Evolutionary conservation across 78 protist species (phyloP).

Genomic region (Dictyostelium intermedium): DNA sequence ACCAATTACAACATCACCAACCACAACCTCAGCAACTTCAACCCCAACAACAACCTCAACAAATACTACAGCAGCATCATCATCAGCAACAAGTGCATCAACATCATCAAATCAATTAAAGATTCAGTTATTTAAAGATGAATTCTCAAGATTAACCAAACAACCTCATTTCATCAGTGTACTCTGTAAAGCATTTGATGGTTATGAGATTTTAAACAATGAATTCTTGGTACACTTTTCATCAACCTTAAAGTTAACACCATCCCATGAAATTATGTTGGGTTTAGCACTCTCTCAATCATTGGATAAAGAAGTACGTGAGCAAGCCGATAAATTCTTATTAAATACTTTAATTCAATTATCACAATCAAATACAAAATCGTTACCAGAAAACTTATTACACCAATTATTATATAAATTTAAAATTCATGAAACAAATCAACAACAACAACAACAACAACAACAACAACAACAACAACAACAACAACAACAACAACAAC

Average conservation of each 20-base stretch:
- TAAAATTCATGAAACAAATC: slow-evolving; percentile 20
- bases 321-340: slow-evolving; percentile 65
- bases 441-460: not conserved
- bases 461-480: not conserved
- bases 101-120: slow-evolving; percentile 30
- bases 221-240: slow-evolving; percentile 54
- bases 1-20: not conserved
- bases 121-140: slow-evolving; percentile 72
- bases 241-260: slow-evolving; percentile 41
- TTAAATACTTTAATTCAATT: slow-evolving; percentile 12
- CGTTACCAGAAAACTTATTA: slow-evolving; percentile 75
- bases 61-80: not conserved
- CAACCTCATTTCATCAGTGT: slow-evolving; percentile 63
- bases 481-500: slow-evolving; percentile 8
- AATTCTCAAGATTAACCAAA: slow-evolving; percentile 54
- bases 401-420: slow-evolving; percentile 67
- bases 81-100: not conserved
- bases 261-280: slow-evolving; percentile 60
- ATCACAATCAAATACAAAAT: slow-evolving; percentile 56
- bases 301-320: slow-evolving; percentile 16
- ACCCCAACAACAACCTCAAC: not conserved
- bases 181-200: slow-evolving; percentile 79
- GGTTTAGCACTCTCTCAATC: slow-evolving; percentile 73
- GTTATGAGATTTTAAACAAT: not conserved
- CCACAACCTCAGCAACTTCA: not conserved